Evolutionary conservation across 2,329 filamentous ascomycete species (phyloP), one percentile per base, ranked within the genome.

Genomic region (Trichoderma endophyticum): DNA sequence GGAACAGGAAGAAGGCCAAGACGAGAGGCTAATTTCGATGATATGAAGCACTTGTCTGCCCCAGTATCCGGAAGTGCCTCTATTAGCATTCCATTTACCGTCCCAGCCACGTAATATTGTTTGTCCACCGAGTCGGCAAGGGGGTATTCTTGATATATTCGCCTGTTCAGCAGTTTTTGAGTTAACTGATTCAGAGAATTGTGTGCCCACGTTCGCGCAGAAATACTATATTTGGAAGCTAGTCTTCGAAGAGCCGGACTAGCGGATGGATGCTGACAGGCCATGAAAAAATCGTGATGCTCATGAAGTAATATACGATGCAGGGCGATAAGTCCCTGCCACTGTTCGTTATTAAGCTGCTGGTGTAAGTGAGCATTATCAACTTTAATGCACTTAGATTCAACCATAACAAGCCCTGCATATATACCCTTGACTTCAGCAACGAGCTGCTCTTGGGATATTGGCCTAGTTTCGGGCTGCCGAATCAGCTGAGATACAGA

Each of bases 401-500:
- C 39, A 0, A n/a, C 15, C 18, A 43, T n/a, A 9, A n/a, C 18
- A 1, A n/a, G 3, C 2, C 15, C 18, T 0, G 15, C 3, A 1
- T n/a, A 43, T n/a, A 43, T 9, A 0, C 3, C 15, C 3, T 43
- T n/a, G 0, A 43, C 18, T 3, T 43, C 18, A 43, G 39, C 18
- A 43, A 43, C 18, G 2, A 43, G 39, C 2, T 43, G 39, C 2
- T n/a, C 39, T 4, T 43, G 39, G 4, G 39, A 43, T 18, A 43
- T 43, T 8, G 18, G 18, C 7, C 18, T 43, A 6, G 39, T n/a
- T 18, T 43, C 39, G 9, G 18, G 18, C 5, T 43, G 39, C 18
- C 18, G 15, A 3, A 43, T 43, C 2, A 43, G 1, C 3, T n/a
- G 39, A 0, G 15, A 9, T n/a, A 43, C 3, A 8, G 18, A 43